Base-by-base conservation (phyloP, 2,329 filamentous ascomycete genomes). In the Chrysoporthe austroafricana region DNA sequence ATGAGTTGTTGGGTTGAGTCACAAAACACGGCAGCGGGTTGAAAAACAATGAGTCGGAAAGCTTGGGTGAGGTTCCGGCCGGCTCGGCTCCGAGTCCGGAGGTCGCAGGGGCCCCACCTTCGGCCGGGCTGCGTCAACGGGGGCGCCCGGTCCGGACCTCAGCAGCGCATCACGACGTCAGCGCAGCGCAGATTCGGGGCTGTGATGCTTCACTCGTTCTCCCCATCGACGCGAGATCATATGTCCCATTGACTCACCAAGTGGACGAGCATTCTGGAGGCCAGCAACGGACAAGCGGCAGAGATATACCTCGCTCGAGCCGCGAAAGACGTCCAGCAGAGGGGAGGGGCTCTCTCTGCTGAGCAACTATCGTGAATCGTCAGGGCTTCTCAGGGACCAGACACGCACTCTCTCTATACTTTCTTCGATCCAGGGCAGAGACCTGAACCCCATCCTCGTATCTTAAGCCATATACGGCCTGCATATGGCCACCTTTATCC, bases 81-180 rank as follows among this genome's bases (percentile, higher is more conserved):
- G 58, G 42, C 14, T 56, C 68, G 62, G 68, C 59, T 69, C 68
- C 68, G 68, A 69, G 66, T 57, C 65, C 68, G 68, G 68, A 69
- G 68, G 34, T 42, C 26, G 16, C 26, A 26, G 26, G 21, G 26
- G 57, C 13, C 62, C 68, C 64, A 46, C 46, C 32, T 39, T 52
- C 62, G 58, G 18, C 68, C 62, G 52, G 58, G 13, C 16, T 16
- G 32, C 26, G 50, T 54, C 50, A 54, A 32, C 32, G 21, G 50
- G 50, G 14, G 21, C 21, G 4, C 21, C 50, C 21, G n/a, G 18
- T 48, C 46, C 21, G 32, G 26, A 9, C 50, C 50, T 26, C 50
- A 54, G 13, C 11, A 34, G 16, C 26, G 32, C 26, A 26, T 54
- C 11, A 54, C 50, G 6, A 54, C 36, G 36, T 39, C 36, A 39